Evolutionary conservation across 495 filamentous ascomycete species (phyloP).

Genomic region (Cercophora newfieldiana): DNA sequence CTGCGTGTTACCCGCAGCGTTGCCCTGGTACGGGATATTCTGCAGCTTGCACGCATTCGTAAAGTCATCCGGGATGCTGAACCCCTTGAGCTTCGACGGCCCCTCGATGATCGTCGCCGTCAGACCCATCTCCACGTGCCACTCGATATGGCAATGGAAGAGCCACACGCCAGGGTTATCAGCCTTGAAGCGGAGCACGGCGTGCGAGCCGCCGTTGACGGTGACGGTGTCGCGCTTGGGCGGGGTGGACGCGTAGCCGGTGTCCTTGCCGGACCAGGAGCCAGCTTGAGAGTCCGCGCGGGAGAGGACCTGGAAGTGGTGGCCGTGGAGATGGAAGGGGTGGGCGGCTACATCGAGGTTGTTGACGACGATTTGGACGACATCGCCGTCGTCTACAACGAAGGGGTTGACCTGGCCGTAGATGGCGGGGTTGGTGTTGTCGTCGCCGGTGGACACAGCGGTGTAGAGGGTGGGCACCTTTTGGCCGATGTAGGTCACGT

Average conservation of each 20-base stretch:
- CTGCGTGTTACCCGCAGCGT: conserved; percentile 71
- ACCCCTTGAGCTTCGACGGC: conserved; percentile 58
- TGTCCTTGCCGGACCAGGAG: conserved; percentile 40
- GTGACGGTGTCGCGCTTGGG: conserved; percentile 57
- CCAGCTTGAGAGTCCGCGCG: conserved; percentile 42
- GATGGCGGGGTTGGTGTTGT: conserved; percentile 60
- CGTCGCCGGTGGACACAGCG: conserved; percentile 60
- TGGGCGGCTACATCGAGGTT: conserved; percentile 66
- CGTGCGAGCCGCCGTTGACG: conserved; percentile 54
- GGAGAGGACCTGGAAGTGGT: conserved; percentile 72
- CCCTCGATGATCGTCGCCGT: conserved; percentile 71
- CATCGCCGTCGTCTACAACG: conserved; percentile 61
- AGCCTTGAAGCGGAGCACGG: conserved; percentile 59
- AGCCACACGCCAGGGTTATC: conserved; percentile 78
- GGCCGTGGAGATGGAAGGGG: conserved; percentile 65
- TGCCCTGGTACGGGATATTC: conserved; percentile 58
- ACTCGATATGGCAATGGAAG: conserved; percentile 83
- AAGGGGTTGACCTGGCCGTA: conserved; percentile 77
- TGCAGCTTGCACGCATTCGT: conserved; percentile 55
- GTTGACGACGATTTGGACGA: conserved; percentile 80
- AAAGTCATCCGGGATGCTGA: conserved; percentile 64
- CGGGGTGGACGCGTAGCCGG: conserved; percentile 43
- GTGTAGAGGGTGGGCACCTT: conserved; percentile 81
- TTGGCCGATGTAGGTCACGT: conserved; percentile 68
- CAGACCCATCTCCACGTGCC: conserved; percentile 74